Evolutionary conservation across 441 rosid species (phyloP), one percentile per base, ranked within the genome.

Genomic region (Bocquillonia castaneifolia): DNA sequence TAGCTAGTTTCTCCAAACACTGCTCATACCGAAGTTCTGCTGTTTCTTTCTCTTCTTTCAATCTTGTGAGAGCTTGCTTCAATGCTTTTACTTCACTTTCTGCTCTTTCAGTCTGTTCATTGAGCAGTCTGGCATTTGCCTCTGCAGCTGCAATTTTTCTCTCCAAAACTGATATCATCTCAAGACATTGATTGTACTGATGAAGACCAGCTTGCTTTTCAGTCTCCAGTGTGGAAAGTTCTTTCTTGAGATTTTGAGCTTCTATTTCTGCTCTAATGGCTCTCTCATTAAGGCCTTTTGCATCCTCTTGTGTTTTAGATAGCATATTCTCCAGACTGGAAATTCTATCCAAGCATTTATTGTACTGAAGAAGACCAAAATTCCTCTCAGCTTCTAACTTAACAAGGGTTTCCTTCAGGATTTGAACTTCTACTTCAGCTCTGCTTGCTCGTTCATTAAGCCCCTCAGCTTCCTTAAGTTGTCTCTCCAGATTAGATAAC

Each of bases 391-490:
- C 71, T 76, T 84, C 91, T 64, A 87, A 72, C 72, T 83, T 87
- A 40, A 75, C 65, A 25, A 91, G 91, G 31, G 85, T 69, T 67
- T 85, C 93, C 77, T 81, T 83, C 73, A 90, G 79, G 67, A 80
- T 77, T 75, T 81, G 75, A 63, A 83, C 82, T 71, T 92, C 99
- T 71, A 85, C 76, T 82, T 92, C 96, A 34, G 96, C 92, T 80
- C 64, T 76, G 68, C 87, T 82, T 34, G 89, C 96, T 72, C 83
- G 81, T 73, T 90, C 98, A 45, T 70, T 70, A 39, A 90, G 82
- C 39, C 81, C 86, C 70, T 73, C 80, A 22, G 85, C 85, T 69
- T 88, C 87, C 64, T 86, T 83, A 39, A 89, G 79, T 78, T 88
- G 89, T 68, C 67, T 77, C 84, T 93, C 98, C 71, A 93, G 63